These are phyloP conservation scores for Leccinum brunneo-olivaceum DNA, from an alignment of 1,284 basidiomycete genomes.

Conservation along the genomic window DNA sequence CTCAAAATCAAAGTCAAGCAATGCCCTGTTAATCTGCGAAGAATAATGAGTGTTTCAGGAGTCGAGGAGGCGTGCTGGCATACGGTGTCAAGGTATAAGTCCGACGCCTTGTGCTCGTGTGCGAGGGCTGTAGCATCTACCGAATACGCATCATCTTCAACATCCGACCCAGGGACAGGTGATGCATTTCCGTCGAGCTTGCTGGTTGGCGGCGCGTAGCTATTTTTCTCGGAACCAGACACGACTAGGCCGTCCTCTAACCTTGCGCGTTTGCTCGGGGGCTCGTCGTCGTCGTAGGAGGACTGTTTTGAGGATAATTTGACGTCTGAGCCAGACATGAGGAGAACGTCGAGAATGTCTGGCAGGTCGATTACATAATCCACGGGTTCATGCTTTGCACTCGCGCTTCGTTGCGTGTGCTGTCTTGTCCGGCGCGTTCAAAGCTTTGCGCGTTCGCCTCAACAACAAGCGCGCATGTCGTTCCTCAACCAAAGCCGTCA, in stretches of 20 bases:
- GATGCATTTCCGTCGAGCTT: constrained; percentile 26
- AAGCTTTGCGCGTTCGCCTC: constrained; percentile 15
- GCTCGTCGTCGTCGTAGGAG: constrained; percentile 18
- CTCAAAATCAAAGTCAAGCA: constrained; percentile 98
- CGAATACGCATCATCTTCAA: constrained; percentile 47
- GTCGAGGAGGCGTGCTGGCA: constrained; percentile 25
- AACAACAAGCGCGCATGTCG: constrained; percentile 11
- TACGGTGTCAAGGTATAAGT: constrained; percentile 95
- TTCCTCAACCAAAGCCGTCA: constrained; percentile 37
- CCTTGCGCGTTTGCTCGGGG: constrained; percentile 41
- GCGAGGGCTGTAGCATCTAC: constrained; percentile 32
- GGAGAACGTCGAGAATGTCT: neutral
- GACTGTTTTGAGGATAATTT: constrained; percentile 8
- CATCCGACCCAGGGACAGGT: constrained; percentile 27
- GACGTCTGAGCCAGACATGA: constrained; percentile 16
- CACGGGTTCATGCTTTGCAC: constrained; percentile 20
- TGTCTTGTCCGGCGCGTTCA: constrained; percentile 20
- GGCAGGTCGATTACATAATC: constrained; percentile 18
- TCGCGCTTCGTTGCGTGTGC: constrained; percentile 19
- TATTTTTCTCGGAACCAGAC: constrained; percentile 10
- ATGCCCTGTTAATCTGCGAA: constrained; percentile 74
- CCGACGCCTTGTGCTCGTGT: constrained; percentile 58
- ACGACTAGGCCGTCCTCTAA: constrained; percentile 21
- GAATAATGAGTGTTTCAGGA: constrained; percentile 16
- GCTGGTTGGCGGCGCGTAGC: constrained; percentile 12